A percentile compares a stretch with the other conserved stretches of the same genome.
Conservation (phyloP, 2,329 filamentous ascomycete genomes). For the Aschersonia sp. region DNA sequence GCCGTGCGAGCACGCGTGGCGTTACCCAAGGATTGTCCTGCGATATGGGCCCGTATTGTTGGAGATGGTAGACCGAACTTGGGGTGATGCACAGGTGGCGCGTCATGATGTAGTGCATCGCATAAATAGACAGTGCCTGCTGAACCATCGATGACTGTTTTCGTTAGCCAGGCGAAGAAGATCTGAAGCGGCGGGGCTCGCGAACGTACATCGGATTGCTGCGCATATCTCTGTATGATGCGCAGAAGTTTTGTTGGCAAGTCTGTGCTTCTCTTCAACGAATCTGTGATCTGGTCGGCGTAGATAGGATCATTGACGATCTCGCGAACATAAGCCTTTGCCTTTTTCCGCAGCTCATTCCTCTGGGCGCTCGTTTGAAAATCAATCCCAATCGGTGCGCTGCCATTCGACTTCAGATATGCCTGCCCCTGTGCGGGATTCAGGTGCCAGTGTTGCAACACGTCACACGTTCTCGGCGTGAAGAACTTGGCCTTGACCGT, state of each 20-base stretch:
- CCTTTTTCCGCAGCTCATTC: slow-evolving; percentile 29
- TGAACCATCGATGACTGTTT: slow-evolving; percentile 32
- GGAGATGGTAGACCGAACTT: slow-evolving; percentile 25
- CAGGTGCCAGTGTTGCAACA: slow-evolving; percentile 37
- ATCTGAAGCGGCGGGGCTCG: background rate
- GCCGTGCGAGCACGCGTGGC: slow-evolving; percentile 37
- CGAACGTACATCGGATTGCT: slow-evolving; percentile 26
- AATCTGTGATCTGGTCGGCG: slow-evolving; percentile 34
- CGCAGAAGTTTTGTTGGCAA: slow-evolving; percentile 30
- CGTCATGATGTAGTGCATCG: slow-evolving; percentile 42
- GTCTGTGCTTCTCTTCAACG: slow-evolving; percentile 23
- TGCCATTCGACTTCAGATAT: slow-evolving; percentile 23
- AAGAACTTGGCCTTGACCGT: slow-evolving; percentile 38
- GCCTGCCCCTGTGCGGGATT: slow-evolving; percentile 20
- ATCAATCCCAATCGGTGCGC: slow-evolving; percentile 37
- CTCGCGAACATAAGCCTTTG: slow-evolving; percentile 33
- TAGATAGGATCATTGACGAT: slow-evolving; percentile 32
- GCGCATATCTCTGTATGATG: slow-evolving; percentile 33
- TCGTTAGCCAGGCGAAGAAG: too few relatives aligned
- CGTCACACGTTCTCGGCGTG: slow-evolving; percentile 29
- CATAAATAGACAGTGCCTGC: slow-evolving; percentile 37
- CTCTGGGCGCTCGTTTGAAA: slow-evolving; percentile 23
- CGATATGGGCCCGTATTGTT: slow-evolving; percentile 25
- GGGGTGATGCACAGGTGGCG: slow-evolving; percentile 37
- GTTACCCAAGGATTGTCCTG: slow-evolving; percentile 31